These are phyloP conservation scores for Flagelloscypha sp. DNA, from an alignment of 768 basidiomycete genomes.

Conservation along the genomic window DNA sequence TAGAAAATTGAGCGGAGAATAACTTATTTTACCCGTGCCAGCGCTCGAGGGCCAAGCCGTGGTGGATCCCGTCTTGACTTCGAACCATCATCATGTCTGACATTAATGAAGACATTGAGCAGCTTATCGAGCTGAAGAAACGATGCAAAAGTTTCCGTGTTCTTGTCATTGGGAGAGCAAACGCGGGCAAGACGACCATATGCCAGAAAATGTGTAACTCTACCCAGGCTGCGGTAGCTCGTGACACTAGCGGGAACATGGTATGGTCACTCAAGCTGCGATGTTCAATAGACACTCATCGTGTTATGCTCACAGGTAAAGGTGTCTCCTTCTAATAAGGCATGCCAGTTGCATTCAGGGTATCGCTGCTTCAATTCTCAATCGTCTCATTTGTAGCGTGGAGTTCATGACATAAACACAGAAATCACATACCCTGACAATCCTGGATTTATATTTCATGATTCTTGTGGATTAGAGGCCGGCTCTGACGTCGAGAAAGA, in stretches of 20 bases:
- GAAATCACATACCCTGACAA: slow-evolving; percentile 23
- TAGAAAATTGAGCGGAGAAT: too few species aligned
- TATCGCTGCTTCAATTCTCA: too few species aligned
- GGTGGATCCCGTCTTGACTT: too few species aligned
- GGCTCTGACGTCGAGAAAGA: slow-evolving; percentile 22
- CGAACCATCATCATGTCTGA: too few species aligned
- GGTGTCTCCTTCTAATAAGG: too few species aligned
- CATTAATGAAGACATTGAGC: too few species aligned
- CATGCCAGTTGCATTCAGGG: too few species aligned
- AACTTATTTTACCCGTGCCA: too few species aligned
- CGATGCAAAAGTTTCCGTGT: slow-evolving; percentile 18
- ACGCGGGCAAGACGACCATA: slow-evolving; percentile 24
- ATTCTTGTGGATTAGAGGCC: slow-evolving; percentile 34
- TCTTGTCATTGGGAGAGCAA: slow-evolving; percentile 23
- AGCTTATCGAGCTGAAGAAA: slow-evolving; percentile 4
- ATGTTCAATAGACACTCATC: too few species aligned
- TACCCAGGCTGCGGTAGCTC: slow-evolving; percentile 15
- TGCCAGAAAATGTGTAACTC: slow-evolving; percentile 19
- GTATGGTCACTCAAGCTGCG: too few species aligned
- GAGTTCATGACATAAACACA: slow-evolving; percentile 24
- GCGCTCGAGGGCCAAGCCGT: too few species aligned
- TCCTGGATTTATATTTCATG: slow-evolving; percentile 30
- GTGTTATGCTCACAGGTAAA: too few species aligned
- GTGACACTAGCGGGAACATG: slow-evolving; percentile 10
- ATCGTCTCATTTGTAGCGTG: slow-evolving; percentile 18